These are phyloP conservation scores for Sporothrix brasiliensis DNA, from an alignment of 2,329 filamentous ascomycete genomes.

Conservation along the genomic window DNA sequence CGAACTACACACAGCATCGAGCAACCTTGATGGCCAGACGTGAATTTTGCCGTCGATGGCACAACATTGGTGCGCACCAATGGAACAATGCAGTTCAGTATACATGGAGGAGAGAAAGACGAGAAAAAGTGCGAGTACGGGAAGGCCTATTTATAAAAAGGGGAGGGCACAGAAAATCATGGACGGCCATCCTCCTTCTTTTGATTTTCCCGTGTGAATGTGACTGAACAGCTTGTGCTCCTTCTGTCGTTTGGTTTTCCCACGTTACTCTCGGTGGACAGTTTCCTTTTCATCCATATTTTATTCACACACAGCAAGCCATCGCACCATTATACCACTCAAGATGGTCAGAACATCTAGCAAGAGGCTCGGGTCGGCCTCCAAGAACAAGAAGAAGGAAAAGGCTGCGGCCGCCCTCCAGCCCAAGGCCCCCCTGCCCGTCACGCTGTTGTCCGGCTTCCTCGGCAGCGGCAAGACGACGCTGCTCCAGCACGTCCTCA, in stretches of 20 bases:
- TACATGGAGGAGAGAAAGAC: not conserved
- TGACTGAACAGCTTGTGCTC: not conserved
- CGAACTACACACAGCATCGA: not conserved
- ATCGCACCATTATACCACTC: not conserved
- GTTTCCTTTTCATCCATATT: too few species aligned
- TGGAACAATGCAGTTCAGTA: not conserved
- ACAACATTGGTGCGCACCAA: not conserved
- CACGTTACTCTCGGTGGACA: not conserved
- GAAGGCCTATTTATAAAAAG: not conserved
- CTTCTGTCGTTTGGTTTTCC: not conserved
- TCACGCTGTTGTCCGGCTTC: conserved; percentile 12
- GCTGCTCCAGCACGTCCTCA: conserved; percentile 68
- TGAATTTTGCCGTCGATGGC: not conserved
- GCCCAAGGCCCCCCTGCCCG: conserved; percentile 8
- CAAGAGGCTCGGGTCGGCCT: conserved; percentile 3
- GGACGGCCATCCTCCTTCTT: not conserved
- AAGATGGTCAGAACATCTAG: conserved; percentile 9
- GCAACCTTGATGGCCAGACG: conserved; percentile 20
- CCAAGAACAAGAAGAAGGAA: not conserved
- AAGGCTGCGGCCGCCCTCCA: not conserved
- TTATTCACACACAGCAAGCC: too few species aligned
- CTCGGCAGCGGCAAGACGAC: conserved; percentile 70
- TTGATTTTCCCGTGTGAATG: not conserved
- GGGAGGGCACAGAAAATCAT: not conserved
- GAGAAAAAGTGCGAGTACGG: not conserved